These are phyloP conservation scores for Eucalyptus curtisii DNA, from an alignment of 345 rosid genomes.

Conservation along the genomic window DNA sequence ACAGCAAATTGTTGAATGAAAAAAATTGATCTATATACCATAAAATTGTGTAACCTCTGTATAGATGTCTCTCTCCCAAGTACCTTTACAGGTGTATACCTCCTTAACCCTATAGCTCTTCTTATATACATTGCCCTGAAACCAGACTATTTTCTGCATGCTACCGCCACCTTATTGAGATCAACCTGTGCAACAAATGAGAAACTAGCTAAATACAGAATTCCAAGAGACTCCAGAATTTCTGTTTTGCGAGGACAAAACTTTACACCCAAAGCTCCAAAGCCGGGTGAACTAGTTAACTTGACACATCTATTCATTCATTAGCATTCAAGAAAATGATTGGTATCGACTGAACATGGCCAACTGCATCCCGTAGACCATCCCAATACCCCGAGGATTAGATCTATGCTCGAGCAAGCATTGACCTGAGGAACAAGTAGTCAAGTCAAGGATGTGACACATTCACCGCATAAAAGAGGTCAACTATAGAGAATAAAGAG, in stretches of 20 bases:
- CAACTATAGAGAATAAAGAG: not conserved
- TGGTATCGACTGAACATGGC: conserved; percentile 42
- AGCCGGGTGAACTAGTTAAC: conserved; percentile 10
- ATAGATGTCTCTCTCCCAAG: not conserved
- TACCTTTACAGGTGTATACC: conserved; percentile 23
- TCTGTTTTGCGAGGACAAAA: conserved; percentile 31
- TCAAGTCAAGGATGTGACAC: not conserved
- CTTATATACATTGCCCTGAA: conserved; percentile 45
- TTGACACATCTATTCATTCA: not conserved
- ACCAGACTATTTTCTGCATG: not conserved
- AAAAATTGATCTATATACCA: not conserved
- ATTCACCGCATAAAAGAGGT: not conserved
- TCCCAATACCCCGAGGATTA: conserved; percentile 76
- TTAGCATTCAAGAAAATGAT: conserved; percentile 58
- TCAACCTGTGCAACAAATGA: conserved; percentile 16
- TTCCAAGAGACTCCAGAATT: not conserved
- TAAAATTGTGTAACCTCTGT: not conserved
- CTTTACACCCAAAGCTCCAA: conserved; percentile 26
- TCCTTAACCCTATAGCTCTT: conserved; percentile 12
- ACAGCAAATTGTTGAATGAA: not conserved
- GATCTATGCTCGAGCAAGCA: conserved; percentile 70
- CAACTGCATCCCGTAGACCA: conserved; percentile 97
- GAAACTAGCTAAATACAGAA: conserved; percentile 1
- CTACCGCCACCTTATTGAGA: conserved; percentile 4
- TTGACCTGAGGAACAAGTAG: conserved; percentile 27